Conservation (phyloP, 768 basidiomycete species). For the Russula ochroleuca region DNA sequence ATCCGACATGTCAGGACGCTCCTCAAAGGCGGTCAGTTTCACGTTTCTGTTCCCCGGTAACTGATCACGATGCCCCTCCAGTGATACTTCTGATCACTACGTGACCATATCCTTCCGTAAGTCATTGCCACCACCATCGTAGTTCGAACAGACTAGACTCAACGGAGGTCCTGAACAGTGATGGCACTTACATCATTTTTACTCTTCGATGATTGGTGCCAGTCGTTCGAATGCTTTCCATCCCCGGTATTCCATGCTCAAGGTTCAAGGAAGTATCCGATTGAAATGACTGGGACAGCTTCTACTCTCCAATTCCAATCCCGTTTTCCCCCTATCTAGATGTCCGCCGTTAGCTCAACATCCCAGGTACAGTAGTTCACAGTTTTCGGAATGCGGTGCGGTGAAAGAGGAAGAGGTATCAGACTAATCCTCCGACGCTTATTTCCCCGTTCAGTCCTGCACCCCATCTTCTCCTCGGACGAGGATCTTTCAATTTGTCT, state of each 20-base stretch:
- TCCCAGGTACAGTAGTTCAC: not conserved
- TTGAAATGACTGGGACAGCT: conserved; percentile 1
- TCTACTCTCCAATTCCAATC: not conserved
- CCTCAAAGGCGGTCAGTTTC: not conserved
- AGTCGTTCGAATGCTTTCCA: not conserved
- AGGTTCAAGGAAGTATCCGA: conserved; percentile 2
- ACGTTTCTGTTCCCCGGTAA: not conserved
- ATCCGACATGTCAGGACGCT: conserved; percentile 12
- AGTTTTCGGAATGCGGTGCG: not conserved
- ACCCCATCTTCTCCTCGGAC: not conserved
- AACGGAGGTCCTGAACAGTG: not conserved
- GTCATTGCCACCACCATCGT: not conserved
- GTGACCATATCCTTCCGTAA: not conserved
- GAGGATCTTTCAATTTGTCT: not conserved
- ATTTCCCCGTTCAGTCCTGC: not conserved
- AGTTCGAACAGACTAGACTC: not conserved
- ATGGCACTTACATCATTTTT: conserved; percentile 16
- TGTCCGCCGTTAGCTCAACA: not conserved
- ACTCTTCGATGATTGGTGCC: conserved; percentile 4
- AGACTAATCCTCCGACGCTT: not conserved
- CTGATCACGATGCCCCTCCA: not conserved
- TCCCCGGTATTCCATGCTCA: conserved; percentile 7
- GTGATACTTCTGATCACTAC: not conserved
- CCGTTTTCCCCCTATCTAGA: conserved; percentile 4
- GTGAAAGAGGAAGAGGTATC: not conserved